phyloP scores from a whole-genome alignment of 192 early-diverging fungal genomes.

The Phlyctochytrium bullatum region DNA sequence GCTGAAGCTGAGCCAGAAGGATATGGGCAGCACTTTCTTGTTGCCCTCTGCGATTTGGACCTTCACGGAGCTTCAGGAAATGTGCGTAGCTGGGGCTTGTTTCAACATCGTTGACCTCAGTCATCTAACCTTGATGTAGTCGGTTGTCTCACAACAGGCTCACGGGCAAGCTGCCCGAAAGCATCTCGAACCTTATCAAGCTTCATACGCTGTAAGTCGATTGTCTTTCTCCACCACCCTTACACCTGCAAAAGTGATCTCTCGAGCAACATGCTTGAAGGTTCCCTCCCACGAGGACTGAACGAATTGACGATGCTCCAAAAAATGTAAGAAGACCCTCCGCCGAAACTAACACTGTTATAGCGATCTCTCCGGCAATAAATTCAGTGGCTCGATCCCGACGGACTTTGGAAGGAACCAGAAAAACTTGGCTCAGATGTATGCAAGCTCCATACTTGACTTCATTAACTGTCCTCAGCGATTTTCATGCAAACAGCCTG shows the following conservation, averaged over 20 bases:
- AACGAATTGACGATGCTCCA: background rate
- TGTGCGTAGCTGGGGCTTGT: background rate
- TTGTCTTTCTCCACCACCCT: no score
- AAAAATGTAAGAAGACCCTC: background rate
- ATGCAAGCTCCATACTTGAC: no score
- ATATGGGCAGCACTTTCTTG: background rate
- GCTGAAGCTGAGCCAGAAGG: background rate
- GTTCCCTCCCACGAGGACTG: background rate
- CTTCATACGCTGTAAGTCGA: background rate
- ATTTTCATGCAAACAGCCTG: background rate
- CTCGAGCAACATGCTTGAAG: background rate
- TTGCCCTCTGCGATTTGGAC: background rate
- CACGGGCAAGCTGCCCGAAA: background rate
- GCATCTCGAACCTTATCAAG: background rate
- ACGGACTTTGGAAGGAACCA: no score
- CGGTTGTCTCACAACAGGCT: background rate
- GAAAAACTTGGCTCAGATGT: no score
- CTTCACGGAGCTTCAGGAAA: background rate
- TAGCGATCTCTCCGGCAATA: background rate
- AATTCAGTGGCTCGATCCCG: background rate
- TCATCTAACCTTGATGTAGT: background rate
- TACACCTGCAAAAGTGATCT: no score
- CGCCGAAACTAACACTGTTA: background rate
- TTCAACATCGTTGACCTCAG: background rate
- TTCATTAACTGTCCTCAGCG: no score